These are phyloP conservation scores for Schizopora paradoxa DNA, from an alignment of 1,284 basidiomycete species.

Conservation along the genomic window DNA sequence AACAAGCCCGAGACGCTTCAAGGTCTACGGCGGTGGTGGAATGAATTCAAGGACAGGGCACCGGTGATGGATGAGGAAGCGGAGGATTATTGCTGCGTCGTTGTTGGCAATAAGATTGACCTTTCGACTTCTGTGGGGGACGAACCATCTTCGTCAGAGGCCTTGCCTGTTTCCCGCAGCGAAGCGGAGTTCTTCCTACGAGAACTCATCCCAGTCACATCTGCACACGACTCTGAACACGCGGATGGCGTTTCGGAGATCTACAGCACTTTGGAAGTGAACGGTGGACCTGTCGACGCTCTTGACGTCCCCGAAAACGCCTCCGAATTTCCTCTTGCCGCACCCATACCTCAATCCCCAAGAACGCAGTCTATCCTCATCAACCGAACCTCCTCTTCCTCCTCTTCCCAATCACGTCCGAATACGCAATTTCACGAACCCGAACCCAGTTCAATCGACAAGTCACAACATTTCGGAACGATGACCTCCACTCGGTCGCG, in stretches of 20 bases:
- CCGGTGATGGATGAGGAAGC: slow-evolving; percentile 60
- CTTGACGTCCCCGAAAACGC: too few relatives aligned
- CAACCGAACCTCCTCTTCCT: slow-evolving; percentile 2
- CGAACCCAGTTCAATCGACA: slow-evolving; percentile 39
- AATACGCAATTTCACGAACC: slow-evolving; percentile 21
- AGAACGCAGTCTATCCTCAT: slow-evolving; percentile 10
- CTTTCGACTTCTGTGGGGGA: too few relatives aligned
- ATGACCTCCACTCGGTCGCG: slow-evolving; percentile 50
- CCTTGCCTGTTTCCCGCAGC: too few relatives aligned
- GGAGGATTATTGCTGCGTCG: slow-evolving; percentile 62
- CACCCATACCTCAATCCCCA: neutral
- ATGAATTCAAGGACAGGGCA: slow-evolving; percentile 60
- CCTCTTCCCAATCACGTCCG: neutral
- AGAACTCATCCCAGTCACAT: slow-evolving; percentile 48
- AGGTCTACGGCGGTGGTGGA: slow-evolving; percentile 69
- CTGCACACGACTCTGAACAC: too few relatives aligned
- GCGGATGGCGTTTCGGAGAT: too few relatives aligned
- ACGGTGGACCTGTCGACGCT: too few relatives aligned
- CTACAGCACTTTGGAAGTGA: too few relatives aligned
- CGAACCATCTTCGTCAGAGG: too few relatives aligned
- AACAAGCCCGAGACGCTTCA: slow-evolving; percentile 55
- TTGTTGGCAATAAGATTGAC: slow-evolving; percentile 80
- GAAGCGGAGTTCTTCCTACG: slow-evolving; percentile 44
- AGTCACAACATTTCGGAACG: slow-evolving; percentile 37
- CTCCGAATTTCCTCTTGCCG: too few relatives aligned